Percentiles rank a stretch among this genome's conserved stretches.
Conservation (phyloP, 176 grass and related monocot species). For the Zea mays region DNA sequence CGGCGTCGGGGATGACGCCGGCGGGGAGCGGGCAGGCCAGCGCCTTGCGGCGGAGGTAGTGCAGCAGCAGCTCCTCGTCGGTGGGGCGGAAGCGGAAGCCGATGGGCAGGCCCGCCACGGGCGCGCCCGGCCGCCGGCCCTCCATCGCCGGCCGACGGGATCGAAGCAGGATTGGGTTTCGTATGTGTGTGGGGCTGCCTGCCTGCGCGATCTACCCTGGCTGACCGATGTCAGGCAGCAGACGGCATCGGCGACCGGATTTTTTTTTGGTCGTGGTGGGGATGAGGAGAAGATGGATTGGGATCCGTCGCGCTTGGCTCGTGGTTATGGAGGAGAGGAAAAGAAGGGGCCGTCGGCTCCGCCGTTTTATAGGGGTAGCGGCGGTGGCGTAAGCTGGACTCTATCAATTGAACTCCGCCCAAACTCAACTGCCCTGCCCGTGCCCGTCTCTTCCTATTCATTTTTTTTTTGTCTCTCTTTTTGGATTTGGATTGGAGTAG, state of each 20-base stretch:
- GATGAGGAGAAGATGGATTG: background rate
- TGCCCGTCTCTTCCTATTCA: background rate
- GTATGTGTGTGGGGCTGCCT: background rate
- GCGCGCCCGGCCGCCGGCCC: background rate
- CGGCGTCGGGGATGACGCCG: constrained; percentile 79
- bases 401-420: background rate
- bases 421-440: background rate
- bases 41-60: constrained; percentile 87
- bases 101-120: constrained; percentile 53
- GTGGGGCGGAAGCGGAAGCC: constrained; percentile 92
- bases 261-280: background rate
- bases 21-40: constrained; percentile 73
- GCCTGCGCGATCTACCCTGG: background rate
- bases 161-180: background rate
- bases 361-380: constrained; percentile 43
- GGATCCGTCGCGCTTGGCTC: background rate
- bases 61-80: constrained; percentile 83
- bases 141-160: constrained; percentile 14
- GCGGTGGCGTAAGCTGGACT: constrained; percentile 64
- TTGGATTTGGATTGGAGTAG: no score
- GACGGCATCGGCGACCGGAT: background rate
- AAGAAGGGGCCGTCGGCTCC: constrained; percentile 26
- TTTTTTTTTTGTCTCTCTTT: no score
- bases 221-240: background rate
- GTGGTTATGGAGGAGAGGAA: constrained; percentile 26